phyloP scores from a whole-genome alignment of 1,284 basidiomycete species.

The Melampsora americana region DNA sequence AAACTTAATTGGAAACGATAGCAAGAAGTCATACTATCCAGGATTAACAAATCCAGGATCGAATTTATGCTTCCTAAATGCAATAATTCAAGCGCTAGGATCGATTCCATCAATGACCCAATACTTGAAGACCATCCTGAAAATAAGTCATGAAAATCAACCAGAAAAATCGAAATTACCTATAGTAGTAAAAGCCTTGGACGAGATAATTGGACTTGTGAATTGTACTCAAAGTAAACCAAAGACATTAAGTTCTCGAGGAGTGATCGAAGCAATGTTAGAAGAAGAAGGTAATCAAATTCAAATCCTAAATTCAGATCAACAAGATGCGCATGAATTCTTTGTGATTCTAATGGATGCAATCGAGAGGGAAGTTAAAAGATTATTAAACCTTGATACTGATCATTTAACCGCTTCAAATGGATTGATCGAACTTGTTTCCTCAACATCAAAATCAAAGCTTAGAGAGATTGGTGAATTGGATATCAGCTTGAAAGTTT shows the following conservation, averaged over 20 bases:
- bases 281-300: neutral
- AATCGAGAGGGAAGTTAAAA: conserved; percentile 70
- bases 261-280: conserved; percentile 38
- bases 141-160: conserved; percentile 55
- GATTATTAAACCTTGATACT: conserved; percentile 61
- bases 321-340: conserved; percentile 91
- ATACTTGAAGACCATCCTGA: conserved; percentile 59
- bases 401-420: conserved; percentile 39
- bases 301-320: conserved; percentile 68
- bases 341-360: conserved; percentile 84
- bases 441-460: neutral
- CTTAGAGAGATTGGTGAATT: neutral
- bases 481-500: neutral
- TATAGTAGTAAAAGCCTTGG: conserved; percentile 55
- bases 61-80: conserved; percentile 92
- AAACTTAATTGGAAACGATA: neutral
- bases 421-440: neutral
- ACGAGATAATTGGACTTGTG: conserved; percentile 53
- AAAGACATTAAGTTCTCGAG: conserved; percentile 12
- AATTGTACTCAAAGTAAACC: conserved; percentile 52
- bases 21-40: conserved; percentile 62
- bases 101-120: conserved; percentile 73
- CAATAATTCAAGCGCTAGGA: conserved; percentile 82
- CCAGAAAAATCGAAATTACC: conserved; percentile 64
- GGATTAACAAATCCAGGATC: conserved; percentile 90